Conservation (phyloP, 805 yeast species). For the Groenewaldozyma salmanticensis region DNA sequence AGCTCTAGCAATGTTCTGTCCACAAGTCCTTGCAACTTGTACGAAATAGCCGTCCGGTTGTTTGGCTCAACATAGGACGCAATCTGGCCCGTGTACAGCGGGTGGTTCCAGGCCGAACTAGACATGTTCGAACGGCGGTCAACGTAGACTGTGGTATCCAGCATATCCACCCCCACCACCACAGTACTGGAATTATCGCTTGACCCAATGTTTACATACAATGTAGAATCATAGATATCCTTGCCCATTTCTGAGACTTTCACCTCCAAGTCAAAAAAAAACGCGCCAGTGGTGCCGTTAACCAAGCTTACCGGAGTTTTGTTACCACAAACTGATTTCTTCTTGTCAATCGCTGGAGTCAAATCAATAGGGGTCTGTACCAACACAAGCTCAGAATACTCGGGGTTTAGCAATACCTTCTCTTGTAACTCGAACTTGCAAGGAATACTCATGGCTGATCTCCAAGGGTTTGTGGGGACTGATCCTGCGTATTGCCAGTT, state of each 20-base stretch:
- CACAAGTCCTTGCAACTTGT: not conserved
- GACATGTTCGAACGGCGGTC: not conserved
- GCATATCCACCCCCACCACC: not conserved
- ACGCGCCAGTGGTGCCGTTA: not conserved
- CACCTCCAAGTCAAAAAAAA: not conserved
- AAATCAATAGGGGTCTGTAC: not conserved
- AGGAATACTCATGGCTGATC: constrained; percentile 27
- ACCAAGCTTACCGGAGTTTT: not conserved
- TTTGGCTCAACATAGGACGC: not conserved
- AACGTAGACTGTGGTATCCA: not conserved
- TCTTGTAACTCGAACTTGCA: not conserved
- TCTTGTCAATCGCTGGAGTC: not conserved
- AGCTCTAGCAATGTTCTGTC: not conserved
- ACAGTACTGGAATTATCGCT: not conserved
- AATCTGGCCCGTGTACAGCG: not conserved
- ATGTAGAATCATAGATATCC: not conserved
- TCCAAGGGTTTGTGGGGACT: constrained; percentile 32
- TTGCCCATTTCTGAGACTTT: not conserved
- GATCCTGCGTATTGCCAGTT: constrained; percentile 33
- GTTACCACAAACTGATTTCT: no score
- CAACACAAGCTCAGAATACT: not conserved
- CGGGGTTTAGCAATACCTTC: not conserved
- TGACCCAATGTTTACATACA: not conserved
- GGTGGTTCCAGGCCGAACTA: not conserved
- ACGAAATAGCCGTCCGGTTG: not conserved